Base-by-base conservation (phyloP, 1,284 basidiomycete genomes). In the Ustilago tritici region DNA sequence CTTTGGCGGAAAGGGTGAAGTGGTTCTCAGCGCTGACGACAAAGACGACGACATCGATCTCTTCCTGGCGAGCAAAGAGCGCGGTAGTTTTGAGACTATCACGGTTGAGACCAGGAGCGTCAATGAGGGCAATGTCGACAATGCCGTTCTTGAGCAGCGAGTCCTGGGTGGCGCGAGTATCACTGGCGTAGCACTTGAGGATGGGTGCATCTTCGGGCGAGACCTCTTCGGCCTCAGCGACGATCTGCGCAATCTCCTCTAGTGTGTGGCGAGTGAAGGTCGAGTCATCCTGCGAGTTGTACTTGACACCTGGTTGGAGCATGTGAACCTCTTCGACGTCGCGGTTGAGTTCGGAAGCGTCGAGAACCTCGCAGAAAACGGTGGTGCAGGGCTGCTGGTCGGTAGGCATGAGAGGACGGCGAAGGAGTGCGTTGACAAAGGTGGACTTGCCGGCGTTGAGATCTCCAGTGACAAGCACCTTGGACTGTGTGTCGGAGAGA, bases 321-420 rank as follows among this genome's bases (percentile, higher is more conserved):
- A 85, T 67, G 81, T 97, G 95, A 10, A 95, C 91, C 86, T 95
- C 93, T 86, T 97, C 94, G 59, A 89, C 88, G 23, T 91, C 92
- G 34, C 88, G 87, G 70, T 88, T 88, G 83, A 94, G 94, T 84
- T 95, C 94, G 41, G 91, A 89, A 0, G 94, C 95, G 83, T 97
- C 95, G 77, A 95, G 93, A 1, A 99, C 95, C 88, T 99, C 95
- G 87, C 95, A 97, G 86, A 99, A 99, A 41, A 95, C 92, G 28
- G 95, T 95, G 0, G 97, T 99, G 87, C 95, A 94, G 3, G 97
- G 97, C 86, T 99, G 97, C 87, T 99, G 95, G 87, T 99, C 97
- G 69, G 95, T 92, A 3, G 97, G 95, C 92, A 99, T 95, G 59
- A 98, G 67, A 15, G 76, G 61, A 17, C 91, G 86, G 93, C 92